Percentiles rank a stretch among this genome's conserved stretches.
These are phyloP conservation scores for Lactarius akahatsu DNA, from an alignment of 768 basidiomycete genomes.

Conservation along the genomic window DNA sequence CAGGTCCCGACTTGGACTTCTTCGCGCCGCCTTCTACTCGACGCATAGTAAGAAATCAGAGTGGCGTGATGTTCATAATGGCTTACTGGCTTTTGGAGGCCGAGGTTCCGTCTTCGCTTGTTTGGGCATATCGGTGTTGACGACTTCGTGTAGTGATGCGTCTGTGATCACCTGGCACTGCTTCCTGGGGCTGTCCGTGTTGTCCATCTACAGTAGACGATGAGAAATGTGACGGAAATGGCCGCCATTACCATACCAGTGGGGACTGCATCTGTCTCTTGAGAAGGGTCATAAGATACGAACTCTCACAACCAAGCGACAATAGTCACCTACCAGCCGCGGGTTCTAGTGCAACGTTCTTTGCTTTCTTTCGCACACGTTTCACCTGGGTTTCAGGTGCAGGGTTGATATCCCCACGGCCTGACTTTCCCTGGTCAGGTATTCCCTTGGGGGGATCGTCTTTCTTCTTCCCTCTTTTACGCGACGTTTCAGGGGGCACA, in stretches of 20 bases:
- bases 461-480: conserved; percentile 12
- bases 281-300: neutral
- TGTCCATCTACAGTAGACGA: neutral
- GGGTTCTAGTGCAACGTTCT: neutral
- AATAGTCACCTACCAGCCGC: conserved; percentile 12
- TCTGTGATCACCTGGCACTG: neutral
- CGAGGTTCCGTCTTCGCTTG: neutral
- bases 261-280: neutral
- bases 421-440: neutral
- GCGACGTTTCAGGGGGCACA: neutral
- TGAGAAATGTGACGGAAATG: neutral
- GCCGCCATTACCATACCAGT: conserved; percentile 1
- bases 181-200: neutral
- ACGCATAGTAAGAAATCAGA: conserved; percentile 3
- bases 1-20: conserved; percentile 7
- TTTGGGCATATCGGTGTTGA: neutral
- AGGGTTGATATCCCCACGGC: neutral
- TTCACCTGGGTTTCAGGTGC: conserved; percentile 7
- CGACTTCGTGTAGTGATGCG: neutral
- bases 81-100: conserved; percentile 7
- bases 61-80: neutral
- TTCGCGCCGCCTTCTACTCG: neutral
- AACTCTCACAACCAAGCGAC: neutral
- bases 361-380: neutral
- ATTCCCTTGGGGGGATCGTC: neutral